Evolutionary conservation across 2,329 filamentous ascomycete genomes (phyloP).

Genomic region (Drechslerella stenobrocha): DNA sequence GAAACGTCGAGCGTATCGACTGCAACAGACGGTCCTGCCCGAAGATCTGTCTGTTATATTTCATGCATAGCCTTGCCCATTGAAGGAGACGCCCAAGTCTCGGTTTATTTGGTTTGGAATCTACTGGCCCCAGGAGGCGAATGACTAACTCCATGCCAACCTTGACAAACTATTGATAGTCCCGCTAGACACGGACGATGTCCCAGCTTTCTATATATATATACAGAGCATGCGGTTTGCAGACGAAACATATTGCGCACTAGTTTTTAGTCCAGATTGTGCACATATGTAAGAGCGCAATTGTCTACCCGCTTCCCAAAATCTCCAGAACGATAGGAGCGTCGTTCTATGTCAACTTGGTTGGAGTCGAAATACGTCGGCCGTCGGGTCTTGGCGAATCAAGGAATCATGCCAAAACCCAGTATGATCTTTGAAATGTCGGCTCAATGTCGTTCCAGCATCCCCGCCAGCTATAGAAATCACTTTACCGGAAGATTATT

Average conservation of each 20-base stretch:
- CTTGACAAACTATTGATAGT: background rate
- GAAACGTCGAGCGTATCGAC: constrained; percentile 46
- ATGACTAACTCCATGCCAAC: constrained; percentile 40
- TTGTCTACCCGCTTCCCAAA: too few species aligned
- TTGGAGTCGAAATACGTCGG: constrained; percentile 27
- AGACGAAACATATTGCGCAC: background rate
- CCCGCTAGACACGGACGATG: too few species aligned
- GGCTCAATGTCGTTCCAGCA: constrained; percentile 10
- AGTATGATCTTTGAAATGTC: constrained; percentile 16
- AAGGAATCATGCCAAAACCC: constrained; percentile 19
- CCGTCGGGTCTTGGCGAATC: constrained; percentile 27
- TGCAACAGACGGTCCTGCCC: constrained; percentile 10
- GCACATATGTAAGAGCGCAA: too few species aligned
- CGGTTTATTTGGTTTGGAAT: constrained; percentile 9
- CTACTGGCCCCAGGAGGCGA: constrained; percentile 14
- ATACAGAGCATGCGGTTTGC: too few species aligned
- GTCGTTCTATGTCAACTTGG: constrained; percentile 14
- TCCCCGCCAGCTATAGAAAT: constrained; percentile 40
- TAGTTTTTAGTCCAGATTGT: too few species aligned
- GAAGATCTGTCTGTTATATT: constrained; percentile 11
- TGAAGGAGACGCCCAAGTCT: constrained; percentile 3
- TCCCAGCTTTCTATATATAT: too few species aligned
- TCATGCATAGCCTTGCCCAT: constrained; percentile 22
- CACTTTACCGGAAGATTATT: constrained; percentile 28
- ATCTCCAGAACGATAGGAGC: constrained; percentile 12